Evolutionary conservation across 768 basidiomycete genomes (phyloP).

Genomic region (Galerina marginata): DNA sequence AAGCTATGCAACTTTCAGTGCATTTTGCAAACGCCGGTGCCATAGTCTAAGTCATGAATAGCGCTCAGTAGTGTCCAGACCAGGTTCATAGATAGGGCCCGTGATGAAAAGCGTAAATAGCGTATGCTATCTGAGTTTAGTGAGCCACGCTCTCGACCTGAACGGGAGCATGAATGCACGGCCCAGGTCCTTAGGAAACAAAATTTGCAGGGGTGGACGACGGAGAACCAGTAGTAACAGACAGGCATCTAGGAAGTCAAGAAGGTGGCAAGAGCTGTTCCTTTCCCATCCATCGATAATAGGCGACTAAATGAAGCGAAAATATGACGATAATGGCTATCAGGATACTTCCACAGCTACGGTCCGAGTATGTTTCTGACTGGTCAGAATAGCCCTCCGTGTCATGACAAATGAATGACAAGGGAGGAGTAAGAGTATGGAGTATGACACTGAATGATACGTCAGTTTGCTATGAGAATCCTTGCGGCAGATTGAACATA

Average conservation of each 20-base stretch:
- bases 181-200: neutral
- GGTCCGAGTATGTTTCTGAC: neutral
- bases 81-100: neutral
- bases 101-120: neutral
- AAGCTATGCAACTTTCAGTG: neutral
- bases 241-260: neutral
- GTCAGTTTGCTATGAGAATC: constrained; percentile 8
- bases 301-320: neutral
- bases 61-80: constrained; percentile 23
- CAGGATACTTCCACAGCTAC: neutral
- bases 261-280: neutral
- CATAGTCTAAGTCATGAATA: constrained; percentile 16
- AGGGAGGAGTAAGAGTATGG: constrained; percentile 6
- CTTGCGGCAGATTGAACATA: neutral
- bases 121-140: neutral
- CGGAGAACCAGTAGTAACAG: constrained; percentile 6
- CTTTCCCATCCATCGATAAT: constrained; percentile 5
- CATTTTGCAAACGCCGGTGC: constrained; percentile 1
- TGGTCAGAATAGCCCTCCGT: neutral
- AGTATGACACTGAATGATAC: constrained; percentile 3
- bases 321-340: neutral
- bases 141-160: neutral
- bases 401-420: constrained; percentile 10
- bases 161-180: neutral
- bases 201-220: constrained; percentile 1